Conservation (phyloP, 1,284 basidiomycete genomes). For the Moesziomyces aphidis region DNA sequence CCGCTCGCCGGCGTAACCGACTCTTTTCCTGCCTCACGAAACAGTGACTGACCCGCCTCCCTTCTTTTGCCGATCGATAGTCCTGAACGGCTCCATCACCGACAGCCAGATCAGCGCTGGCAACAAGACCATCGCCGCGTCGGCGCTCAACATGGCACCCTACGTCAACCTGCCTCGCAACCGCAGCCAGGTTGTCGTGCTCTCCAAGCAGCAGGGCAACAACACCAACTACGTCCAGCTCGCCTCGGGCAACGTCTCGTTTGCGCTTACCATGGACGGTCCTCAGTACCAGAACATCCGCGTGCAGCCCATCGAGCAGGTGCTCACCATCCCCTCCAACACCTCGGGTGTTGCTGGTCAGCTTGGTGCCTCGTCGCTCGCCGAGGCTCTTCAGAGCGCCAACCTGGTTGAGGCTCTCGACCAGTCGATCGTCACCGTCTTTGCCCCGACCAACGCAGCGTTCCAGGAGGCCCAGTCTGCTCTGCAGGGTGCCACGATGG, state of each 20-base stretch:
- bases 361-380: conserved; percentile 61
- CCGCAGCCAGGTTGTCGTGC: conserved; percentile 75
- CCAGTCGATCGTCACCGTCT: conserved; percentile 74
- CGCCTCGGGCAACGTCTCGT: conserved; percentile 68
- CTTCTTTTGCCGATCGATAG: conserved; percentile 13
- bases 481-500: conserved; percentile 71
- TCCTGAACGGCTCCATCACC: conserved; percentile 73
- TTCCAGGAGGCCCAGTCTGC: conserved; percentile 70
- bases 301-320: conserved; percentile 66
- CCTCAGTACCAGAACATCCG: conserved; percentile 71
- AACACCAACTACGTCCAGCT: conserved; percentile 73
- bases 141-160: conserved; percentile 73
- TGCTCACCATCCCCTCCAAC: conserved; percentile 69
- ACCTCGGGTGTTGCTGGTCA: conserved; percentile 22
- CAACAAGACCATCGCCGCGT: conserved; percentile 73
- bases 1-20: neutral
- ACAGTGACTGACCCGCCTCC: neutral
- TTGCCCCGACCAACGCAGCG: conserved; percentile 72
- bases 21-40: neutral
- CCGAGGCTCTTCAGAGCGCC: conserved; percentile 66
- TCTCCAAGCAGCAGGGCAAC: conserved; percentile 69
- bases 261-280: conserved; percentile 63
- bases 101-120: conserved; percentile 68
- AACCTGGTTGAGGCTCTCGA: conserved; percentile 70
- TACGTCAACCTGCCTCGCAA: conserved; percentile 37